Evolutionary conservation across 1,139 yeast genomes (phyloP).

Genomic region (Suhomyces terraborum): DNA sequence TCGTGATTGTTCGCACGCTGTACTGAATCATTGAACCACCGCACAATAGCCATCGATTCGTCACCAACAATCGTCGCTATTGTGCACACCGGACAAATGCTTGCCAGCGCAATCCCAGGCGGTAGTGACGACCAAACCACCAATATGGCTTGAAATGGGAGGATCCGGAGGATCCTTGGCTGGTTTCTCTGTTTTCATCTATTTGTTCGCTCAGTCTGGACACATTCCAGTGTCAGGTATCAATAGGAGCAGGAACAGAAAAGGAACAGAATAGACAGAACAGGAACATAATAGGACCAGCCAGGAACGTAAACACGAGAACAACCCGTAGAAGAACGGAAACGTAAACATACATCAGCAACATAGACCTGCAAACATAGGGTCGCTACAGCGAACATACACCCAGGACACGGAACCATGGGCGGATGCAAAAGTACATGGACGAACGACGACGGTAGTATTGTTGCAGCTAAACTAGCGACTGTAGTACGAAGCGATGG

Average conservation of each 20-base stretch:
- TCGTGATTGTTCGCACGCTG: background rate
- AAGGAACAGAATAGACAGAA: too few relatives aligned
- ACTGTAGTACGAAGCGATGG: background rate
- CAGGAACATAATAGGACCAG: too few relatives aligned
- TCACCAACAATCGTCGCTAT: constrained; percentile 2
- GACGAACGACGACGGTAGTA: background rate
- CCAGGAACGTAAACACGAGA: too few relatives aligned
- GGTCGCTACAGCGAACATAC: too few relatives aligned
- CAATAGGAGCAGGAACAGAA: too few relatives aligned
- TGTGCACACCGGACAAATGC: constrained; percentile 2
- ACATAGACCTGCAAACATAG: too few relatives aligned
- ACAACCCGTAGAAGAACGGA: too few relatives aligned
- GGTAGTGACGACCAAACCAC: too few relatives aligned
- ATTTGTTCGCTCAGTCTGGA: constrained; percentile 6
- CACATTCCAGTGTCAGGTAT: background rate
- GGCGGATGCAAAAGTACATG: background rate
- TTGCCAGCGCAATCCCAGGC: constrained; percentile 1
- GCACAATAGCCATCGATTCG: background rate
- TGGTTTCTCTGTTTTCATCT: constrained; percentile 3
- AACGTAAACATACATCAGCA: too few relatives aligned
- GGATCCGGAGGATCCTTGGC: too few relatives aligned
- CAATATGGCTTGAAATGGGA: too few relatives aligned
- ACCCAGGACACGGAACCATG: background rate
- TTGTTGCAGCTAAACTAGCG: constrained; percentile 6
- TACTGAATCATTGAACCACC: constrained; percentile 3